These are phyloP conservation scores for Leptodermis oblonga DNA, from an alignment of 257 asterid genomes.

Conservation along the genomic window DNA sequence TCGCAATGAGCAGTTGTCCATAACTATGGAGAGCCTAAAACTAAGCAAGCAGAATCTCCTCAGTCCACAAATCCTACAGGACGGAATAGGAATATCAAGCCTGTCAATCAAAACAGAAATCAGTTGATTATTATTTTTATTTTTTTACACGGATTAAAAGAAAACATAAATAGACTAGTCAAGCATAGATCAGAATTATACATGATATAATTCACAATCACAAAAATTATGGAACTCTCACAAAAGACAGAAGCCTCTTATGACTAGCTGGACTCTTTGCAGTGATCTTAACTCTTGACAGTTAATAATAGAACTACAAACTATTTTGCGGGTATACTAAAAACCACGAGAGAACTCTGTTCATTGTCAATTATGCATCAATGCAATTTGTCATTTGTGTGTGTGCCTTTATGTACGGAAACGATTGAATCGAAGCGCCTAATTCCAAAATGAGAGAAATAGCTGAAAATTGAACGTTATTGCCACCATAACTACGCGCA, in stretches of 20 bases:
- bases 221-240: not conserved
- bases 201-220: no score
- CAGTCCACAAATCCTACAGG: conserved; percentile 3
- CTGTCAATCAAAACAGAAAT: not conserved
- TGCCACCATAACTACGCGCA: not conserved
- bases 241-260: not conserved
- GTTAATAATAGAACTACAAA: not conserved
- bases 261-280: not conserved
- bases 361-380: not conserved
- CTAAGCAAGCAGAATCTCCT: not conserved
- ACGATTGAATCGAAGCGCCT: not conserved
- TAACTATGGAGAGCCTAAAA: not conserved
- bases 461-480: not conserved
- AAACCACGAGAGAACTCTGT: not conserved
- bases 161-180: not conserved
- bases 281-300: not conserved
- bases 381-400: no score
- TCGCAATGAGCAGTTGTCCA: conserved; percentile 60
- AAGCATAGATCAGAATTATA: not conserved
- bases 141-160: not conserved
- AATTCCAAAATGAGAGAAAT: not conserved
- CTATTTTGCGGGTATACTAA: not conserved
- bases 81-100: not conserved
- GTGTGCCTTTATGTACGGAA: not conserved
- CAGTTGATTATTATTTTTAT: not conserved